Base-by-base conservation (phyloP, 2,329 filamentous ascomycete species). In the Biscogniauxia mediterranea region DNA sequence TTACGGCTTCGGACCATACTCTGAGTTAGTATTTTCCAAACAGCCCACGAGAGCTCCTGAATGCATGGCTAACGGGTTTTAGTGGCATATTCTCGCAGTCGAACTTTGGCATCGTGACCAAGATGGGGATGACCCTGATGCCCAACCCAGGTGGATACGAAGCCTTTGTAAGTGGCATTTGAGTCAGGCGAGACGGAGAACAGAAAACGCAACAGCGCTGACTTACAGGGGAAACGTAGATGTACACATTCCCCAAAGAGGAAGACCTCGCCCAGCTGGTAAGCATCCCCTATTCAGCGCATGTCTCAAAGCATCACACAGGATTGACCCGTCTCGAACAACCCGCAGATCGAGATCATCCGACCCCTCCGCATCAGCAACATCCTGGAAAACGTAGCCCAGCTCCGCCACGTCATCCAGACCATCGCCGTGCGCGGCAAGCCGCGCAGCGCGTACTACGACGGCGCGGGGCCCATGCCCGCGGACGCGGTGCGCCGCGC, bases 61-160 rank as follows among this genome's bases (percentile, higher is more conserved):
- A 15, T 19, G 11, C 50, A 38, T 59, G 20, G 52, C 9, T 53
- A n/a, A 19, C 7, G 28, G 25, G 28, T 17, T 7, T 20, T 32
- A 74, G 72, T 65, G 78, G 79, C 1, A 76, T 83, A 0, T 84
- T 83, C 64, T 76, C 79, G 0, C 80, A 83, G 64, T 80, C 77
- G 1, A 83, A 82, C 56, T 77, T 81, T 9, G 81, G 80, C 11
- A 79, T 84, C 23, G 80, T 83, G 1, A 81, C 80, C 3, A 83
- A 83, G 70, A 81, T 84, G 74, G 82, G 81, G 0, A 77, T 84
- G 65, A 71, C 71, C 72, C 73, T 85, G 38, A 84, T 85, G 82
- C 78, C 79, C 1, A 82, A 82, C 53, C 81, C 80, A 0, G 80
- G 77, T 9, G 80, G 79, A 1, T 79, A 80, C 61, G 79, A 83